These are phyloP conservation scores for Chytriomyces confervae DNA, from an alignment of 192 early-diverging fungal genomes.

Conservation along the genomic window DNA sequence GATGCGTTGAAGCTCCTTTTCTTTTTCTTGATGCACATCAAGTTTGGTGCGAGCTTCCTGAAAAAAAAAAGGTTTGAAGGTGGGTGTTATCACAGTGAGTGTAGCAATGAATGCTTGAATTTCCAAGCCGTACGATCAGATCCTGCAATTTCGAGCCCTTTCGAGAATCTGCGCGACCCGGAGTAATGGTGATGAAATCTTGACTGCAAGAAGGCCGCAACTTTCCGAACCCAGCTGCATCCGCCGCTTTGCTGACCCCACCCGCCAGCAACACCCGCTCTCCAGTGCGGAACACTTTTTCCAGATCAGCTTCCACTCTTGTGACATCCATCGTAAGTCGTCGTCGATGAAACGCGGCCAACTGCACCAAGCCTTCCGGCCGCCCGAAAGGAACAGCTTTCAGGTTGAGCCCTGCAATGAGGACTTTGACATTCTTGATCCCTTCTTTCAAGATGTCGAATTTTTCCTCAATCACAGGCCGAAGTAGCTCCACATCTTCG, in stretches of 20 bases:
- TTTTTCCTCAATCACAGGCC: not conserved
- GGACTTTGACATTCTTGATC: not conserved
- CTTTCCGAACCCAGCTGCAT: not conserved
- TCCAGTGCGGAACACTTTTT: not conserved
- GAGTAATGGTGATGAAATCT: too few species aligned
- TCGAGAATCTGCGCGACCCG: too few species aligned
- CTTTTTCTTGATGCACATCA: slow-evolving; percentile 4
- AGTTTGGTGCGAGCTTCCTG: not conserved
- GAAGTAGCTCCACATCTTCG: not conserved
- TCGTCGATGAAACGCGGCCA: slow-evolving; percentile 2
- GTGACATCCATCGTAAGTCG: not conserved
- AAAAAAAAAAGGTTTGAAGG: not conserved
- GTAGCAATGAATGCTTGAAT: not conserved
- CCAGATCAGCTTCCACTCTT: not conserved
- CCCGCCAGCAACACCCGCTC: not conserved
- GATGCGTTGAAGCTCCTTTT: slow-evolving; percentile 14
- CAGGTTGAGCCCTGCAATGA: not conserved
- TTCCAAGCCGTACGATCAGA: not conserved
- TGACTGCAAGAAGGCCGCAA: not conserved
- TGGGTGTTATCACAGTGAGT: not conserved
- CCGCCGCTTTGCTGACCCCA: not conserved
- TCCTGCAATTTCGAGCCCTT: not conserved
- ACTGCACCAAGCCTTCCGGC: not conserved
- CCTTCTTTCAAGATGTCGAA: not conserved
- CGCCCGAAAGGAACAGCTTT: not conserved